Evolutionary conservation across 371 early-diverging fungal genomes (phyloP).

Genomic region (Rhizomucor miehei): DNA sequence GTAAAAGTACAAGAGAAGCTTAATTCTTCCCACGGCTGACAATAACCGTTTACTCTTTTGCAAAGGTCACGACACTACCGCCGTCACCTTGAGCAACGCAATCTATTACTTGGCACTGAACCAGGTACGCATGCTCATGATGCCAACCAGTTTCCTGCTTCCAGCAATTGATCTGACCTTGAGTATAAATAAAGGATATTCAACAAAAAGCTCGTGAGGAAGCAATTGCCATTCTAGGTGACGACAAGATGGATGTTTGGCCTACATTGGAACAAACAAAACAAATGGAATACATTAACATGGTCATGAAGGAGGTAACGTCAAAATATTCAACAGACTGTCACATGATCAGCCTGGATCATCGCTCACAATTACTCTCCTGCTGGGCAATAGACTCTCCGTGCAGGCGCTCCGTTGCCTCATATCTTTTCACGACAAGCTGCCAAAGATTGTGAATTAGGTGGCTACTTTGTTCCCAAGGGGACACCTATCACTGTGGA

Average conservation of each 20-base stretch:
- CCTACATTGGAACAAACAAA: constrained; percentile 40
- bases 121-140: constrained; percentile 10
- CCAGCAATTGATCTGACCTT: too few species aligned
- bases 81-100: constrained; percentile 22
- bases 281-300: constrained; percentile 38
- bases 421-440: constrained; percentile 3
- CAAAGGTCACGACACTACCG: constrained; percentile 30
- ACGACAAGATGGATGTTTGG: constrained; percentile 23
- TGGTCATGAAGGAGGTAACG: constrained; percentile 27
- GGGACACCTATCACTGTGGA: constrained; percentile 12
- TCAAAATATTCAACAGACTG: background rate
- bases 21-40: too few species aligned
- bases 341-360: background rate
- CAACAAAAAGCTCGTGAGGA: constrained; percentile 29
- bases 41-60: too few species aligned
- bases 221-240: constrained; percentile 26
- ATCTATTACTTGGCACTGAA: constrained; percentile 29
- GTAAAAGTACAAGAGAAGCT: constrained; percentile 8
- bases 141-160: too few species aligned
- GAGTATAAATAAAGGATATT: too few species aligned
- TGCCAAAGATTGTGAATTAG: constrained; percentile 7
- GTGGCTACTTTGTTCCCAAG: constrained; percentile 12
- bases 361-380: background rate
- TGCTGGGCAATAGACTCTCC: constrained; percentile 11
- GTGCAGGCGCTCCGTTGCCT: constrained; percentile 3